Percentiles rank a stretch among this genome's conserved stretches.
Evolutionary conservation across 2,329 filamentous ascomycete genomes (phyloP).

Genomic region (Aureobasidium sp.): DNA sequence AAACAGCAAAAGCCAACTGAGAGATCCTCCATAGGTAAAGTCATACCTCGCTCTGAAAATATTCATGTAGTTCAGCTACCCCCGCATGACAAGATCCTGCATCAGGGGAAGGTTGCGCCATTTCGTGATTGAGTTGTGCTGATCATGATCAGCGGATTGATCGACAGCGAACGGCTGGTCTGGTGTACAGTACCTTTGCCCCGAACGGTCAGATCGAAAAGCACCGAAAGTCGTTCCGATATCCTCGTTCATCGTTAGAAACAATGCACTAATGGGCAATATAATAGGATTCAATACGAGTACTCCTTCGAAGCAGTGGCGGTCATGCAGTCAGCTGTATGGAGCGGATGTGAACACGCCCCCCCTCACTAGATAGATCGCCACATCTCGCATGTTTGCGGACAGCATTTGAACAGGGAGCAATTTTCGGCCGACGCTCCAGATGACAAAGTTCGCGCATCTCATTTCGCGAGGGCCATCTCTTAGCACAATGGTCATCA

Average conservation of each 20-base stretch:
- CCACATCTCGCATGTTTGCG: background rate
- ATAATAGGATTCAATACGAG: background rate
- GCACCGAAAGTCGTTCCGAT: slow-evolving; percentile 4
- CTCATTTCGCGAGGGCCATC: background rate
- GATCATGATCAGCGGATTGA: background rate
- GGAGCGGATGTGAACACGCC: background rate
- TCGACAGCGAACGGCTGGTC: slow-evolving; percentile 1
- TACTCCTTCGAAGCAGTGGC: background rate
- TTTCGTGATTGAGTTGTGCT: background rate
- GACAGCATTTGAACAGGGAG: background rate
- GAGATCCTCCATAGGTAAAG: too few relatives aligned
- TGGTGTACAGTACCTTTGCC: background rate
- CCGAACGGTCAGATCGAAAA: background rate
- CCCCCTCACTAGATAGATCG: background rate
- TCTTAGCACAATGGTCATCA: background rate
- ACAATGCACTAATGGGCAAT: background rate
- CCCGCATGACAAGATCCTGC: background rate
- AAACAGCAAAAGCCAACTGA: too few relatives aligned
- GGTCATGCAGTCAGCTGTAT: background rate
- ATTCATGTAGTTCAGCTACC: background rate
- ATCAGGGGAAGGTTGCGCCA: background rate
- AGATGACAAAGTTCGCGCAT: background rate
- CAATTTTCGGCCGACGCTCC: background rate
- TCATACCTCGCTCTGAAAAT: background rate
- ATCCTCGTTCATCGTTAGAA: background rate